phyloP scores from a whole-genome alignment of 2,329 filamentous ascomycete genomes.

The Apiospora phragmitis region DNA sequence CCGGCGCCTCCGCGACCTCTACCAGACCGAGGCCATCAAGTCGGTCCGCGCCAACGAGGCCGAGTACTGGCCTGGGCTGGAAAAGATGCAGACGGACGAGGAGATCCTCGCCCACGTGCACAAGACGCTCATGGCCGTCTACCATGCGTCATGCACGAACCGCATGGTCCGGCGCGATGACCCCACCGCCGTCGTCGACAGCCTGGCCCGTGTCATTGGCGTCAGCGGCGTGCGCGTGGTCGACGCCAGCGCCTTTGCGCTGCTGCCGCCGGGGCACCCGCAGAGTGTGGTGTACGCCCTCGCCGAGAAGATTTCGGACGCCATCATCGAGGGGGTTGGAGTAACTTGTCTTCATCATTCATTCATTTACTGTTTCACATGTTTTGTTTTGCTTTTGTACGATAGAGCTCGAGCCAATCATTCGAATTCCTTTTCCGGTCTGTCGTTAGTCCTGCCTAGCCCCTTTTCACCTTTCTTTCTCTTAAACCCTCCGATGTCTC shows the following conservation, averaged over 20 bases:
- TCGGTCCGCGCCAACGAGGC: slow-evolving; percentile 30
- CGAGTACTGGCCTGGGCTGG: slow-evolving; percentile 38
- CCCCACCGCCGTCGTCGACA: slow-evolving; percentile 20
- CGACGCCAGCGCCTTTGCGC: slow-evolving; percentile 17
- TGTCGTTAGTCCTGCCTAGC: neutral
- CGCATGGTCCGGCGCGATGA: slow-evolving; percentile 19
- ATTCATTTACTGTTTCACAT: neutral
- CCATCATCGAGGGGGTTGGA: slow-evolving; percentile 5
- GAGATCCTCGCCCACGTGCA: slow-evolving; percentile 40
- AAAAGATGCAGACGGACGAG: slow-evolving; percentile 38
- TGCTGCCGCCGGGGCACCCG: slow-evolving; percentile 17
- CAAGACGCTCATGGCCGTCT: slow-evolving; percentile 32
- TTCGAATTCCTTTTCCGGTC: neutral
- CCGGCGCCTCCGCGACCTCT: slow-evolving; percentile 40
- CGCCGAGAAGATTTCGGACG: slow-evolving; percentile 15
- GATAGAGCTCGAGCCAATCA: too few relatives aligned
- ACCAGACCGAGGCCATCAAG: slow-evolving; percentile 28
- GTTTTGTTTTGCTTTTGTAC: neutral
- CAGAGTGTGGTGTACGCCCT: slow-evolving; percentile 14
- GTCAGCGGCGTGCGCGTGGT: slow-evolving; percentile 19
- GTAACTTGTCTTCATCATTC: neutral
- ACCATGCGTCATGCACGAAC: slow-evolving; percentile 19
- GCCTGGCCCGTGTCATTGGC: slow-evolving; percentile 17
- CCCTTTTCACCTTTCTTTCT: neutral
- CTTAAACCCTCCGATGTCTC: neutral